Evolutionary conservation across 2,329 filamentous ascomycete genomes (phyloP), one percentile per base, ranked within the genome.

Genomic region (Ascochyta rabiei): DNA sequence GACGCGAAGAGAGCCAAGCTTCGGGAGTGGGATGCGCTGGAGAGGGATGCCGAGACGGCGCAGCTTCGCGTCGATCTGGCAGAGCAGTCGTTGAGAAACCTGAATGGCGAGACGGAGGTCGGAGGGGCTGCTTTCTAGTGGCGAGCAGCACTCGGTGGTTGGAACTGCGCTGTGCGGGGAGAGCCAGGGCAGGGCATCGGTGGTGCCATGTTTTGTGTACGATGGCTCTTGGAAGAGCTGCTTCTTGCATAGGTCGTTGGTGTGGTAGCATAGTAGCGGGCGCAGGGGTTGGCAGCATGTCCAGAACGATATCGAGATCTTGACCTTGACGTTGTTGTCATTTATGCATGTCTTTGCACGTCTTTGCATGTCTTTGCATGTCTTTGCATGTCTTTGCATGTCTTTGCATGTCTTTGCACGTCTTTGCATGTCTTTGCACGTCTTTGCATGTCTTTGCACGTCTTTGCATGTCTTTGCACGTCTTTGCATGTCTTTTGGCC

Each of bases 1-100:
- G 68, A 69, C 24, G 71, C 70, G 48, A 80, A 78, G 60, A 62
- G 79, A 34, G 74, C 75, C 56, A 70, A 68, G 19, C 53, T 80
- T 48, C 66, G 73, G 52, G 80, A 81, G 46, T 82, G 79, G 80
- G 79, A 79, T 39, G 59, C 69, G 6, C 57, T 80, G 54, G 74
- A 76, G 52, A 64, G 76, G 12, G 80, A 82, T 53, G 75, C 72
- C 15, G 75, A 78, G 51, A 76, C 73, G 26, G 77, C 77, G n/a
- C 75, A 73, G 23, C 57, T 81, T 47, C 75, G 77, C 57, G 75
- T 75, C 23, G 77, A 80, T 48, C 66, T 82, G 57, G 79, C 79
- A 1, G 80, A 81, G 61, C 68, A 77, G 59, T 75, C 76, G n/a
- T 54, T 82, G 53, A 71, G 76, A 52, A 69, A 65, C 12, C 59